Evolutionary conservation across 2,329 filamentous ascomycete genomes (phyloP).

Genomic region (Periconia macrospinosa): DNA sequence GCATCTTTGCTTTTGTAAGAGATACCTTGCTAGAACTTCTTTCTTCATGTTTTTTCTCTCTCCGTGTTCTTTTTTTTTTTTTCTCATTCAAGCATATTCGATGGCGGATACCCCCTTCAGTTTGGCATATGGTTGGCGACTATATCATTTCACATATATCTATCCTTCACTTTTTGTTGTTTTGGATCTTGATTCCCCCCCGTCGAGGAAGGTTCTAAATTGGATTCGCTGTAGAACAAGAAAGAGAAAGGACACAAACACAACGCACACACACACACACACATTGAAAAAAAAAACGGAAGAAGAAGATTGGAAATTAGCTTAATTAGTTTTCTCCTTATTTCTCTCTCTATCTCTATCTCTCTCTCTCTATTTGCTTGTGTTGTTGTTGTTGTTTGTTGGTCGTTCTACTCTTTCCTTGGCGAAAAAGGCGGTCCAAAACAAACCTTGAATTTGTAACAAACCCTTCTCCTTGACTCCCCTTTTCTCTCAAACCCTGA

Average conservation of each 20-base stretch:
- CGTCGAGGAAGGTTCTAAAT: neutral
- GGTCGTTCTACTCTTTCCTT: too few species aligned
- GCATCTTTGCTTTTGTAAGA: slow-evolving; percentile 20
- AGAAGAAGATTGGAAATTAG: neutral
- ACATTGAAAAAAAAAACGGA: neutral
- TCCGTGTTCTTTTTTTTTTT: slow-evolving; percentile 15
- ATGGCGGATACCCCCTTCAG: slow-evolving; percentile 36
- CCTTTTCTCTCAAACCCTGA: too few species aligned
- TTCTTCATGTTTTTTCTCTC: slow-evolving; percentile 22
- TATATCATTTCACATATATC: slow-evolving; percentile 16
- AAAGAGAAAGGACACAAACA: neutral
- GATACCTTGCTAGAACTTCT: slow-evolving; percentile 37
- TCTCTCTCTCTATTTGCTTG: neutral
- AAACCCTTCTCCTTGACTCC: too few species aligned
- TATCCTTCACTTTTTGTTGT: slow-evolving; percentile 6
- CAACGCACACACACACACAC: too few species aligned
- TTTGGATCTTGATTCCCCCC: neutral
- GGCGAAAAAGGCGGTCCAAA: too few species aligned
- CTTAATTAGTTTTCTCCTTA: neutral
- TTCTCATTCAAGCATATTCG: slow-evolving; percentile 12
- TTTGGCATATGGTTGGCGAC: slow-evolving; percentile 36
- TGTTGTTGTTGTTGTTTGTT: neutral
- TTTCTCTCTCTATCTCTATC: neutral
- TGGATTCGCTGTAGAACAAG: neutral
- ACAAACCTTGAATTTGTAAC: too few species aligned